These are phyloP conservation scores for Jimgerdemannia lactiflua DNA, from an alignment of 192 early-diverging fungal genomes.

Conservation along the genomic window DNA sequence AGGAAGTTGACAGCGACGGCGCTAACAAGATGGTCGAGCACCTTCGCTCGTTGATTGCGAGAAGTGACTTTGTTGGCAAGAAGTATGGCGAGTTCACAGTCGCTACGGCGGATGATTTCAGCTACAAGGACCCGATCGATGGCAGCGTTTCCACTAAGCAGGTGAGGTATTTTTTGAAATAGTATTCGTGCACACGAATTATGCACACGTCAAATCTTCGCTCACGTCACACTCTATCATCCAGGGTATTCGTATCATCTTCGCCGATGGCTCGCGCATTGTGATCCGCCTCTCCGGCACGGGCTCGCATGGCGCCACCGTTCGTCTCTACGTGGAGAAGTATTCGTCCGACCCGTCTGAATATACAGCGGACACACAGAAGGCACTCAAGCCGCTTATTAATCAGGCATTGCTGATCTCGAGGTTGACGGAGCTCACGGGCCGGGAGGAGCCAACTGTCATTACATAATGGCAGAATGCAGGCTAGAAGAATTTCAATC, in stretches of 20 bases:
- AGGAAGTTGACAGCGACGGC: conserved; percentile 82
- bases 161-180: conserved; percentile 19
- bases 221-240: not conserved
- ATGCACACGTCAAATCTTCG: not conserved
- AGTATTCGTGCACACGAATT: not conserved
- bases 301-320: conserved; percentile 92
- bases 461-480: conserved; percentile 54
- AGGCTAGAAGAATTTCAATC: not conserved
- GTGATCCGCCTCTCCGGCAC: conserved; percentile 93
- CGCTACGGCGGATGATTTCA: conserved; percentile 81
- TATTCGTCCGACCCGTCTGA: conserved; percentile 61
- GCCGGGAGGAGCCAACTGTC: conserved; percentile 88
- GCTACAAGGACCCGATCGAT: conserved; percentile 94
- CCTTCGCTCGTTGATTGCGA: conserved; percentile 55
- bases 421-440: conserved; percentile 76
- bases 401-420: conserved; percentile 76
- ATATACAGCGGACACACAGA: conserved; percentile 69
- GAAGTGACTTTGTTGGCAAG: conserved; percentile 56
- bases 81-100: conserved; percentile 66
- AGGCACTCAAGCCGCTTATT: conserved; percentile 88
- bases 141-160: conserved; percentile 78
- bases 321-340: conserved; percentile 96
- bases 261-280: conserved; percentile 89
- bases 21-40: conserved; percentile 79
- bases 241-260: conserved; percentile 87